Percentiles rank a stretch among this genome's conserved stretches.
Evolutionary conservation across 1,284 basidiomycete species (phyloP).

Genomic region (Microbotryum scabiosae): DNA sequence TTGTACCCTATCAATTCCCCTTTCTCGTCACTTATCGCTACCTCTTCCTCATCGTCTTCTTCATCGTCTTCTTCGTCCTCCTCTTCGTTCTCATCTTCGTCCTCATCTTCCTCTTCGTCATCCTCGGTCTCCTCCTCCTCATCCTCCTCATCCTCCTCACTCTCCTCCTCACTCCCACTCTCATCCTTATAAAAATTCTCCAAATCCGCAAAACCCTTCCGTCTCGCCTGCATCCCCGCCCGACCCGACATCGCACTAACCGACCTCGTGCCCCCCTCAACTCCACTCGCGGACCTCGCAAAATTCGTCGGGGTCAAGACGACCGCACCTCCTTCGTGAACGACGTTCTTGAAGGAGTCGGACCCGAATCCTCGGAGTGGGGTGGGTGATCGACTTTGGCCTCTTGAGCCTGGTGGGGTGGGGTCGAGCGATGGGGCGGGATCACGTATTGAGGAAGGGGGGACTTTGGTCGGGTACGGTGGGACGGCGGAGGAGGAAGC

Average conservation of each 20-base stretch:
- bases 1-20: constrained; percentile 15
- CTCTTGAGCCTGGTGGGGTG: neutral
- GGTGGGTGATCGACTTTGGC: neutral
- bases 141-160: constrained; percentile 31
- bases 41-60: constrained; percentile 28
- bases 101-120: constrained; percentile 37
- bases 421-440: neutral
- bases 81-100: constrained; percentile 34
- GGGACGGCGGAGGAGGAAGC: neutral
- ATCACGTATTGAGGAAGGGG: constrained; percentile 22
- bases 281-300: neutral
- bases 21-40: constrained; percentile 35
- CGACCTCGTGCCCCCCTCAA: neutral
- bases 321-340: constrained; percentile 6
- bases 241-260: neutral
- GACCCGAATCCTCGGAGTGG: constrained; percentile 23
- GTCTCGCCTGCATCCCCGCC: neutral
- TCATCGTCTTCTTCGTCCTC: constrained; percentile 38
- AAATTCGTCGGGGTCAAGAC: constrained; percentile 21
- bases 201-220: constrained; percentile 5
- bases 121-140: constrained; percentile 29
- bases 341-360: constrained; percentile 2
- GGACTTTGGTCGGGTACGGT: constrained; percentile 11
- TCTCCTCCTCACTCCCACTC: constrained; percentile 33
- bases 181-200: constrained; percentile 25